Conservation (phyloP, 2,329 filamentous ascomycete genomes). For the Domatiomyces globalis region DNA sequence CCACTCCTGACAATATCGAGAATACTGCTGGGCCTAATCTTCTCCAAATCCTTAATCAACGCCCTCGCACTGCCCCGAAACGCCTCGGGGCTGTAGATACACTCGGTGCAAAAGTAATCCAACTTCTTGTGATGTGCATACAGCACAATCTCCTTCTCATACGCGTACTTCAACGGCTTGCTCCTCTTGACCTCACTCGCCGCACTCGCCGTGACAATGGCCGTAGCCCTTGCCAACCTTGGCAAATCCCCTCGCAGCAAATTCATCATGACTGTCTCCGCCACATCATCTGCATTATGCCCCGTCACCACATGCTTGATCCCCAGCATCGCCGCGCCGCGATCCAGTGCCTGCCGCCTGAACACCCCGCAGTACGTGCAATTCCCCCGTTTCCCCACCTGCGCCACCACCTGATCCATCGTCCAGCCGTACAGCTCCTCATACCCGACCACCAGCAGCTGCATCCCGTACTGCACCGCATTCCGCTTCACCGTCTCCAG, state of each 20-base stretch:
- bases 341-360: slow-evolving; percentile 79
- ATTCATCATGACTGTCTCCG: slow-evolving; percentile 97
- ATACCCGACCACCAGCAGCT: slow-evolving; percentile 83
- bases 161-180: slow-evolving; percentile 95
- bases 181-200: slow-evolving; percentile 84
- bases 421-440: slow-evolving; percentile 94
- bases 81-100: slow-evolving; percentile 93
- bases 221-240: slow-evolving; percentile 73
- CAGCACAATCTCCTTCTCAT: slow-evolving; percentile 96
- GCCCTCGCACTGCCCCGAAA: slow-evolving; percentile 84
- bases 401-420: slow-evolving; percentile 96
- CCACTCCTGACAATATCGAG: slow-evolving; percentile 88
- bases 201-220: slow-evolving; percentile 65
- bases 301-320: slow-evolving; percentile 93
- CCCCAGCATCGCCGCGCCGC: slow-evolving; percentile 71
- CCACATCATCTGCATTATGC: slow-evolving; percentile 94
- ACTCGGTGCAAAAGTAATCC: slow-evolving; percentile 97
- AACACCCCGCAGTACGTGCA: slow-evolving; percentile 99
- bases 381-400: slow-evolving; percentile 94
- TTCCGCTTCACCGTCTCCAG: slow-evolving; percentile 95
- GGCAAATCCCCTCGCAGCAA: slow-evolving; percentile 79
- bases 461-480: slow-evolving; percentile 78
- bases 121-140: slow-evolving; percentile 95
- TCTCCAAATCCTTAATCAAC: slow-evolving; percentile 89
- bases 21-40: slow-evolving; percentile 83